Conservation (phyloP, 495 filamentous ascomycete genomes). For the Aspergillus leporis region DNA sequence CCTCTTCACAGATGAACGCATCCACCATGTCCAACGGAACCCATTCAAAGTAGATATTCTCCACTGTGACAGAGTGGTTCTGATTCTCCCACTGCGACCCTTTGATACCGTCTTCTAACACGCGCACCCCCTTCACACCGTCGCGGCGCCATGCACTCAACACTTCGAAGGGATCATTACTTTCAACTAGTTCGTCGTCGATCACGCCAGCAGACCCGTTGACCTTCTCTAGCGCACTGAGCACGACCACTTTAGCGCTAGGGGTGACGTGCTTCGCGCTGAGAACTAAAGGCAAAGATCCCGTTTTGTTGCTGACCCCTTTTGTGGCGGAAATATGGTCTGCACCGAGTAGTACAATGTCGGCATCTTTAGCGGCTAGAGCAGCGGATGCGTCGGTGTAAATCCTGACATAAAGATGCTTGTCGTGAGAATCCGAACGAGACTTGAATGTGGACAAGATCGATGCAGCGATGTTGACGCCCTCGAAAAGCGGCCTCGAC, state of each 20-base stretch:
- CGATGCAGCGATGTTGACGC: slow-evolving; percentile 53
- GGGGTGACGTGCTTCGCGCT: slow-evolving; percentile 47
- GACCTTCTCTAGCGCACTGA: slow-evolving; percentile 63
- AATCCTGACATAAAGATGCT: slow-evolving; percentile 43
- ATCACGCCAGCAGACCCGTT: slow-evolving; percentile 42
- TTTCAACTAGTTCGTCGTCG: slow-evolving; percentile 43
- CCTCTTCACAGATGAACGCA: slow-evolving; percentile 57
- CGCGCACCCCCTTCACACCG: slow-evolving; percentile 25
- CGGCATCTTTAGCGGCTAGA: slow-evolving; percentile 44
- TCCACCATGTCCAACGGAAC: slow-evolving; percentile 53
- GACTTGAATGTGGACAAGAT: slow-evolving; percentile 38
- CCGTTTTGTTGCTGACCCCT: slow-evolving; percentile 67
- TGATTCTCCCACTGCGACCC: not conserved
- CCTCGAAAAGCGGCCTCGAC: slow-evolving; percentile 66
- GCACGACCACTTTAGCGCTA: slow-evolving; percentile 47
- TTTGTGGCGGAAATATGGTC: slow-evolving; percentile 55
- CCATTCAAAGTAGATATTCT: slow-evolving; percentile 70
- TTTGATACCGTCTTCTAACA: slow-evolving; percentile 19
- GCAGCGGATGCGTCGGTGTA: slow-evolving; percentile 64
- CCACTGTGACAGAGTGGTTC: slow-evolving; percentile 38
- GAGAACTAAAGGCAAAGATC: slow-evolving; percentile 57
- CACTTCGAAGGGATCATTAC: slow-evolving; percentile 50
- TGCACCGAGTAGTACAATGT: slow-evolving; percentile 61
- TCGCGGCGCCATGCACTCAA: slow-evolving; percentile 42
- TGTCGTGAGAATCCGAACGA: slow-evolving; percentile 13